Evolutionary conservation across 2,329 filamentous ascomycete genomes (phyloP), one percentile per base, ranked within the genome.

Genomic region (Colletotrichum phormii): DNA sequence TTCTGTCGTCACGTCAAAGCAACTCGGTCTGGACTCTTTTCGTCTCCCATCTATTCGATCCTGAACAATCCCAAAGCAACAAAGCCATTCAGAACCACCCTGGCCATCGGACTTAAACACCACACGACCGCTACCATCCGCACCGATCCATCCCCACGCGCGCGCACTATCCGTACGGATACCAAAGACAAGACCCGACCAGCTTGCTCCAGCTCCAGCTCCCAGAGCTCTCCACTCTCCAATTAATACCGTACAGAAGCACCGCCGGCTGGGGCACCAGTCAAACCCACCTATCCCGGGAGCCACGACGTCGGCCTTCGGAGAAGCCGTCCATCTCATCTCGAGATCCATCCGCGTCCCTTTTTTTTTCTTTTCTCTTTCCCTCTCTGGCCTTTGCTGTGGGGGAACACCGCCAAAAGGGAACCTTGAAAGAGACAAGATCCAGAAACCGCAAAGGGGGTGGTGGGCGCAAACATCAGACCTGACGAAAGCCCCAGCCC

Each of bases 231-330:
- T 62, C 60, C 60, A 62, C 60, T 62, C 26, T 11, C 9, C 15
- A 31, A 49, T 46, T 18, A 61, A 61, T 61, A 29, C 59, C 37
- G 15, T 61, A 61, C 53, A 55, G 24, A 55, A 49, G 42, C 42
- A 49, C 42, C 53, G n/a, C 58, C 13, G 18, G 35, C 26, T 33
- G 60, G 18, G 33, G n/a, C 15, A 26, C n/a, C 51, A 46, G n/a
- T 63, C 60, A 35, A 51, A 60, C 66, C 54, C 61, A 64, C 70
- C 64, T 63, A 33, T 51, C 46, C 60, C 53, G 46, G 37, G 29
- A 51, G 18, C 65, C 15, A 54, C 58, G 64, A 72, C 69, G 66
- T 70, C 60, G 70, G 65, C 70, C 42, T 67, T 72, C 65, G 70
- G 70, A 66, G 65, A 72, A 70, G 70, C 70, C 70, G 70, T 49